Percentiles rank a stretch among this genome's conserved stretches.
These are phyloP conservation scores for Colletotrichum sp. DNA, from an alignment of 2,329 filamentous ascomycete genomes.

Conservation along the genomic window DNA sequence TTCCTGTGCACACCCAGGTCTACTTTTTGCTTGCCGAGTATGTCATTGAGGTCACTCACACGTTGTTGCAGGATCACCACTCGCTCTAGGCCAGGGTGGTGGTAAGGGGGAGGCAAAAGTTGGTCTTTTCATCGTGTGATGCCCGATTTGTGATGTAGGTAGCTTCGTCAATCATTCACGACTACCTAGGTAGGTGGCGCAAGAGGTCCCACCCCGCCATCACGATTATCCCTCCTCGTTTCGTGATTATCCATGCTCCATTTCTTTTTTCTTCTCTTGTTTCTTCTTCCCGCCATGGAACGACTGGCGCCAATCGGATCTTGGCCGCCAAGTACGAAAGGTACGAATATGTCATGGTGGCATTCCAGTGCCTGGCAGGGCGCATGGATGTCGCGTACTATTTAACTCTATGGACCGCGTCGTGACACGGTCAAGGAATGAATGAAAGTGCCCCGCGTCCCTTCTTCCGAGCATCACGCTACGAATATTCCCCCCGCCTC, in stretches of 20 bases:
- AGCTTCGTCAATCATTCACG: not conserved
- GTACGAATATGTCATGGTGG: not conserved
- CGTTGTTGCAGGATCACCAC: not conserved
- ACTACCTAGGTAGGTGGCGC: not conserved
- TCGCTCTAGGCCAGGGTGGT: not conserved
- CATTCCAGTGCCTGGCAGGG: not conserved
- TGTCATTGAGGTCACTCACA: not conserved
- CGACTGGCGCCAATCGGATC: too few species aligned
- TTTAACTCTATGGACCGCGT: not conserved
- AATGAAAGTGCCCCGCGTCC: not conserved
- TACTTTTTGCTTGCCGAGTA: not conserved
- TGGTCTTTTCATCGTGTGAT: not conserved
- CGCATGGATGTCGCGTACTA: not conserved
- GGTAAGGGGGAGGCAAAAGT: not conserved
- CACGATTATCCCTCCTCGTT: not conserved
- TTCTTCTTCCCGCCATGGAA: too few species aligned
- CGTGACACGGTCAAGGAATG: not conserved
- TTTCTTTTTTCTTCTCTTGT: not conserved
- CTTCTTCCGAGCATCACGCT: not conserved
- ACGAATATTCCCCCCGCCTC: not conserved
- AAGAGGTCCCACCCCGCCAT: not conserved
- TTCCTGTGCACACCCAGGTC: not conserved
- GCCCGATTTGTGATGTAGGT: not conserved
- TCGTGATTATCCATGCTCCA: not conserved
- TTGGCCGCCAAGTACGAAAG: too few species aligned